A percentile compares a stretch with the other conserved stretches of the same genome.
Conservation (phyloP, 129 eudicot genomes). For the Erigeron canadensis region DNA sequence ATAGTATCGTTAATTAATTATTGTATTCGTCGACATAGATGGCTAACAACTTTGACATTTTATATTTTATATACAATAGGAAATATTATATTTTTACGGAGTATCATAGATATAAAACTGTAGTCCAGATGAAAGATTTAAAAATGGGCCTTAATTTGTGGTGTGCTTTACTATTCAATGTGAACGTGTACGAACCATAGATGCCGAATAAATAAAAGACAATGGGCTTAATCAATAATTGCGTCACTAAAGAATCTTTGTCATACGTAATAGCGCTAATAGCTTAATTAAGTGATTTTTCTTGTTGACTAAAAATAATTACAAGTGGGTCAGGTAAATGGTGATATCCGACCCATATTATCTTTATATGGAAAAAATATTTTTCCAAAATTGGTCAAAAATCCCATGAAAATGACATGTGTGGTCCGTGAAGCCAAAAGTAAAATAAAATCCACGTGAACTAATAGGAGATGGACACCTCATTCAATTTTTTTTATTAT, state of each 20-base stretch:
- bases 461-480: no score
- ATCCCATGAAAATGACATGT: no score
- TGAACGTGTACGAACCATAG: slow-evolving; percentile 12
- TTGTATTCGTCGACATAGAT: no score
- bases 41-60: not conserved
- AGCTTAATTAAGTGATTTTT: not conserved
- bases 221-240: slow-evolving; percentile 7
- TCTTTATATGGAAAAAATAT: no score
- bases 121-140: slow-evolving; percentile 7
- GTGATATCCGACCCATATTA: no score
- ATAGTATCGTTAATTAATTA: no score
- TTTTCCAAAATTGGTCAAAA: no score
- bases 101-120: not conserved
- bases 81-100: not conserved
- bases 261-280: slow-evolving; percentile 27
- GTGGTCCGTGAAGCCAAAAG: no score
- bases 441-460: no score
- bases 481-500: no score
- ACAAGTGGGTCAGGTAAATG: no score
- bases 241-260: slow-evolving; percentile 31
- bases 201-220: slow-evolving; percentile 4
- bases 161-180: not conserved
- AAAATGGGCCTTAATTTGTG: slow-evolving; percentile 25
- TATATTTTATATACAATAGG: not conserved
- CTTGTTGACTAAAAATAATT: not conserved